Percentiles rank a stretch among this genome's conserved stretches.
Evolutionary conservation across 108 stramenopile species (phyloP).

Genomic region (Cylindrotheca fusiformis): DNA sequence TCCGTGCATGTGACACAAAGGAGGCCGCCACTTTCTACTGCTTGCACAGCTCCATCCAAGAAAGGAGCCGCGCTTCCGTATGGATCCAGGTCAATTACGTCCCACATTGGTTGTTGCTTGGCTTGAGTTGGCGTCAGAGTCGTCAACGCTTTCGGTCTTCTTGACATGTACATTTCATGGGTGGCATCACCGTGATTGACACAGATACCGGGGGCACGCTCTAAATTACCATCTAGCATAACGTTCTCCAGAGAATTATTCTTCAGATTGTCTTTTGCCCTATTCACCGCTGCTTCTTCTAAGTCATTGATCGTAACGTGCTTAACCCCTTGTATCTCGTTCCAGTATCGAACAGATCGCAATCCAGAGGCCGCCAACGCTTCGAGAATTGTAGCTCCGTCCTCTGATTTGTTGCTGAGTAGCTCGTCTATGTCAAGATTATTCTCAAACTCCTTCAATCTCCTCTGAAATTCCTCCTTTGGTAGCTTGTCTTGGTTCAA

Average conservation of each 20-base stretch:
- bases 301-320: constrained; percentile 93
- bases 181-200: constrained; percentile 79
- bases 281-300: constrained; percentile 74
- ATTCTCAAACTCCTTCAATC: constrained; percentile 22
- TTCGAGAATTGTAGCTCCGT: constrained; percentile 91
- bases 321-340: constrained; percentile 89
- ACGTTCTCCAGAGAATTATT: constrained; percentile 77
- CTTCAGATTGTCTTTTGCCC: constrained; percentile 67
- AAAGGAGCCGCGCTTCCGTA: constrained; percentile 98
- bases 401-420: neutral
- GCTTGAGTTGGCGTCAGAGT: constrained; percentile 33
- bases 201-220: constrained; percentile 59
- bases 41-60: constrained; percentile 93
- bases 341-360: constrained; percentile 94
- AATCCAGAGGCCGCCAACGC: constrained; percentile 96
- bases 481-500: constrained; percentile 29
- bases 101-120: constrained; percentile 62
- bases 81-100: constrained; percentile 99
- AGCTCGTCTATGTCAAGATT: neutral
- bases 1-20: constrained; percentile 97
- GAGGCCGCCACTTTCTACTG: constrained; percentile 88
- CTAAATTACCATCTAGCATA: constrained; percentile 62
- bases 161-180: constrained; percentile 76
- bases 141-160: constrained; percentile 38
- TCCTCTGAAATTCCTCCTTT: constrained; percentile 15